phyloP scores from a whole-genome alignment of 192 early-diverging fungal species.

The Lobosporangium transversale region DNA sequence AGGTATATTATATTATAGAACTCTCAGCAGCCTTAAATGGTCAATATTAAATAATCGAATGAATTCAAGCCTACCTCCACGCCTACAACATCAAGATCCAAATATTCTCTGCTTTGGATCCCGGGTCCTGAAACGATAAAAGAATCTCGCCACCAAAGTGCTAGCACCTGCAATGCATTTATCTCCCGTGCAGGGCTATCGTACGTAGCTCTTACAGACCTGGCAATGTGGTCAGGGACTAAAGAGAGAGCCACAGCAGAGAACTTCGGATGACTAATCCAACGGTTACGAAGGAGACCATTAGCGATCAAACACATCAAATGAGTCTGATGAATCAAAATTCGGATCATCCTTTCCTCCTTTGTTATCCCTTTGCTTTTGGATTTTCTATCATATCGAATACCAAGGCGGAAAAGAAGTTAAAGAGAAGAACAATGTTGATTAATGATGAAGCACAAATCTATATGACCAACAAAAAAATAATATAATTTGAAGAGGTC shows the following conservation, averaged over 20 bases:
- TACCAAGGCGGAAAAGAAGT: neutral
- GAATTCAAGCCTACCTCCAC: constrained; percentile 12
- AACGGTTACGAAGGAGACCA: constrained; percentile 64
- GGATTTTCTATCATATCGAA: constrained; percentile 28
- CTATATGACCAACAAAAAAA: neutral
- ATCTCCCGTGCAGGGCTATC: constrained; percentile 21
- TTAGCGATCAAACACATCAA: constrained; percentile 64
- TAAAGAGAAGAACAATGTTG: neutral
- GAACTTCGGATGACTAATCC: constrained; percentile 50
- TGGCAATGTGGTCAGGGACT: constrained; percentile 46
- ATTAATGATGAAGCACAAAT: neutral
- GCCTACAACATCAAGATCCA: constrained; percentile 37
- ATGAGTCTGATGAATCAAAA: constrained; percentile 70
- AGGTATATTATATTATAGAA: too few species aligned
- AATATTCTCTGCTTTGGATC: constrained; percentile 31
- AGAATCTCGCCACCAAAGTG: constrained; percentile 52
- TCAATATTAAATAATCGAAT: neutral
- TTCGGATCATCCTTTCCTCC: constrained; percentile 60
- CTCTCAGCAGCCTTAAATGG: too few species aligned
- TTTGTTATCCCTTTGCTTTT: constrained; percentile 55
- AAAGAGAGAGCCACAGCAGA: constrained; percentile 44
- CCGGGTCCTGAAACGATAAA: constrained; percentile 52
- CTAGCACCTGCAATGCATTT: constrained; percentile 45
- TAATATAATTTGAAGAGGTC: neutral
- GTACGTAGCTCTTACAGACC: constrained; percentile 11